Conservation (phyloP, 345 rosid species). For the Euphorbia tirucalli region DNA sequence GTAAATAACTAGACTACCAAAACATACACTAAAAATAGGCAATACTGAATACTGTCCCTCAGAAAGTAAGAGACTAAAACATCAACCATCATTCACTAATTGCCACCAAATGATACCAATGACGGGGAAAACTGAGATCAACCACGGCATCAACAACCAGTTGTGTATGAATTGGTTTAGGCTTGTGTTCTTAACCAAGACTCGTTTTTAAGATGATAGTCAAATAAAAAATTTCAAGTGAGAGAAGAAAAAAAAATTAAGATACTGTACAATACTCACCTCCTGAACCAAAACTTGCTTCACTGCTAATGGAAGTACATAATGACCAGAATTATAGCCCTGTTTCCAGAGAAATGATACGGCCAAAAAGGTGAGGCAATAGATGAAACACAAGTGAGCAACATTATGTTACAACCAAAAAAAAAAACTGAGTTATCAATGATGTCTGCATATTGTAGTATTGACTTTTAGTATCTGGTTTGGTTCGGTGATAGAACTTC, state of each 20-base stretch:
- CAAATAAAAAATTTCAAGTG: neutral
- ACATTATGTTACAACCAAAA: neutral
- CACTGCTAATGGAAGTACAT: conserved; percentile 61
- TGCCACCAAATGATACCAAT: neutral
- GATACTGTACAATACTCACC: conserved; percentile 39
- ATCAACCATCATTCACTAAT: neutral
- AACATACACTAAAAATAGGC: neutral
- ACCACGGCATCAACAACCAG: neutral
- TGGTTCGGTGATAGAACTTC: neutral
- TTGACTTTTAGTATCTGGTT: neutral
- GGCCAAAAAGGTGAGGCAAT: conserved; percentile 12
- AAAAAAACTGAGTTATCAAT: neutral
- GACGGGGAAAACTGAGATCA: neutral
- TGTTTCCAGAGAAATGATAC: conserved; percentile 37
- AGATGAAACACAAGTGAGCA: neutral
- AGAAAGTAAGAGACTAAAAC: neutral
- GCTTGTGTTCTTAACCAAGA: neutral
- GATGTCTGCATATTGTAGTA: neutral
- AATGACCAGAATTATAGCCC: conserved; percentile 57
- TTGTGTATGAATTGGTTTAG: neutral
- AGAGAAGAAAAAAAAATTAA: neutral
- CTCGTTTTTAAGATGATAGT: neutral
- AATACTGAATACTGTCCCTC: neutral
- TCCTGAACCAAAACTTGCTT: conserved; percentile 88
- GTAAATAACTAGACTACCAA: neutral